phyloP scores from a whole-genome alignment of 805 yeast species.

The Candida xyloterini region DNA sequence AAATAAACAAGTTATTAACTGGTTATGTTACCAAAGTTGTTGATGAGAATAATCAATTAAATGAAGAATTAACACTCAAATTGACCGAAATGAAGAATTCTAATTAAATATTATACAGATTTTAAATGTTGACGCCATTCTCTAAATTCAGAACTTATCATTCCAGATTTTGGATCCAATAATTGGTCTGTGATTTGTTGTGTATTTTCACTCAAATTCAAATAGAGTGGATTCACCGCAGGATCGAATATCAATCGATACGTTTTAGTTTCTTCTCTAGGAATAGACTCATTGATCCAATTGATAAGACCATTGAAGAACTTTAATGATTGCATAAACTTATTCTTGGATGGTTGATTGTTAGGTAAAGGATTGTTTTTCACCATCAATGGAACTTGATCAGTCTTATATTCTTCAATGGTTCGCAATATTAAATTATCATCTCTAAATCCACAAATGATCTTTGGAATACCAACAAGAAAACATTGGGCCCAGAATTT shows the following conservation, averaged over 20 bases:
- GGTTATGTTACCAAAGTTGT: constrained; percentile 20
- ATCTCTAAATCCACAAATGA: constrained; percentile 86
- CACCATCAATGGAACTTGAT: constrained; percentile 69
- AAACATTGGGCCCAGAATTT: constrained; percentile 93
- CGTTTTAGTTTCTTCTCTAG: constrained; percentile 48
- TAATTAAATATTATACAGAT: background rate
- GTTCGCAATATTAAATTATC: constrained; percentile 58
- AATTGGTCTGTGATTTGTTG: constrained; percentile 26
- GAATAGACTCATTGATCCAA: constrained; percentile 63
- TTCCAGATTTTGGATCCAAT: constrained; percentile 36
- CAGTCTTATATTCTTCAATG: constrained; percentile 74
- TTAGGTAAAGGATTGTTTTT: constrained; percentile 43
- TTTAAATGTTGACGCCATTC: constrained; percentile 45
- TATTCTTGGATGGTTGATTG: constrained; percentile 42
- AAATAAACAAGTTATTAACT: constrained; percentile 19
- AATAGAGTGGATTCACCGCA: constrained; percentile 44
- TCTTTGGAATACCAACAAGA: constrained; percentile 75
- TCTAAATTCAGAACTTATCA: constrained; percentile 49
- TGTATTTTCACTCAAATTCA: constrained; percentile 46
- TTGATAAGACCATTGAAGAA: constrained; percentile 85
- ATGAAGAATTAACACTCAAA: constrained; percentile 11
- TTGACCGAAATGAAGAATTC: constrained; percentile 15
- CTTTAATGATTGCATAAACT: constrained; percentile 74
- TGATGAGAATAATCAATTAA: constrained; percentile 13
- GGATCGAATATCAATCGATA: constrained; percentile 59